These are phyloP conservation scores for Mollisiaceae sp. DNA, from an alignment of 2,329 filamentous ascomycete genomes.

Conservation along the genomic window DNA sequence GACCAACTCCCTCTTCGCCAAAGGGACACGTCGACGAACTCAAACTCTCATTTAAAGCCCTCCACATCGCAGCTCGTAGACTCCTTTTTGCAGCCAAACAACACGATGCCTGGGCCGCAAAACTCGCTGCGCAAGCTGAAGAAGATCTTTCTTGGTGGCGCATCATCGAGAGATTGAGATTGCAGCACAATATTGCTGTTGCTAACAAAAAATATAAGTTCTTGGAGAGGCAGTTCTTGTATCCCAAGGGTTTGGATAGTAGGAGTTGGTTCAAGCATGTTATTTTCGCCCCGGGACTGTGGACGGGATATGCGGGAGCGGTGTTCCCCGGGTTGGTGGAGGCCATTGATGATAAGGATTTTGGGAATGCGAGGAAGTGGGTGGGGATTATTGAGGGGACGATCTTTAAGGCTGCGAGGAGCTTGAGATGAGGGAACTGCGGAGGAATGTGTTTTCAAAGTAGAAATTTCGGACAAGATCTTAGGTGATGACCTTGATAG, in stretches of 20 bases:
- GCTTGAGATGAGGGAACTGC: slow-evolving; percentile 39
- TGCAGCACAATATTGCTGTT: slow-evolving; percentile 66
- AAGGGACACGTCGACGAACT: slow-evolving; percentile 34
- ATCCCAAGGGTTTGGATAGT: slow-evolving; percentile 75
- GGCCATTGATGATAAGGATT: slow-evolving; percentile 65
- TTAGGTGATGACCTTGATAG: too few relatives aligned
- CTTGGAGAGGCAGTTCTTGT: slow-evolving; percentile 81
- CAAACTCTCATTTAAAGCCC: slow-evolving; percentile 36
- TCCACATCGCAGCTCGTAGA: slow-evolving; percentile 36
- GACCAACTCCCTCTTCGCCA: slow-evolving; percentile 29
- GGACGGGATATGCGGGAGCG: slow-evolving; percentile 87
- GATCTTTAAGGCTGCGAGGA: slow-evolving; percentile 53
- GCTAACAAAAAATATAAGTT: slow-evolving; percentile 84
- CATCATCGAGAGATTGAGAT: slow-evolving; percentile 68
- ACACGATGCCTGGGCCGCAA: slow-evolving; percentile 39
- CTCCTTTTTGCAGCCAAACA: slow-evolving; percentile 33
- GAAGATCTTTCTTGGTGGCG: slow-evolving; percentile 78
- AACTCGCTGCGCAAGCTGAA: slow-evolving; percentile 49
- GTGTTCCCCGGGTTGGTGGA: slow-evolving; percentile 68
- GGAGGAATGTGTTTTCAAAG: too few relatives aligned
- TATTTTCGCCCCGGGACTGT: slow-evolving; percentile 87
- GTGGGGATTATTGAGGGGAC: slow-evolving; percentile 60
- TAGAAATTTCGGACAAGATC: too few relatives aligned
- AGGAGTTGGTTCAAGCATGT: slow-evolving; percentile 93
- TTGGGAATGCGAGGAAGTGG: slow-evolving; percentile 63